Evolutionary conservation across 1,284 basidiomycete species (phyloP).

Genomic region (Ceratobasidium sp.): DNA sequence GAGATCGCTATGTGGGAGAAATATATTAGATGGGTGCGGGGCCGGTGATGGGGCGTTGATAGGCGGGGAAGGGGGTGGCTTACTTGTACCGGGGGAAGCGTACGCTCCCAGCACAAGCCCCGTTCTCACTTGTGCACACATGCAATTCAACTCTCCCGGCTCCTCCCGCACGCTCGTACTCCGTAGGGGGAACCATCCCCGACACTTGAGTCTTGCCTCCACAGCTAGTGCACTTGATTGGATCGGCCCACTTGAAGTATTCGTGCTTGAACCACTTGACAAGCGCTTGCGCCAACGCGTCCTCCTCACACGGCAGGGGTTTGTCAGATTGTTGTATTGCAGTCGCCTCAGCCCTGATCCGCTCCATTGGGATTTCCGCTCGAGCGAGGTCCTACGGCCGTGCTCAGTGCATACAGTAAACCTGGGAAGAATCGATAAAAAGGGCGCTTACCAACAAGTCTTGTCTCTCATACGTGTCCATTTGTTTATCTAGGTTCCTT

Average conservation of each 20-base stretch:
- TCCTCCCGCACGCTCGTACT: conserved; percentile 56
- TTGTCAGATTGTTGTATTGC: conserved; percentile 44
- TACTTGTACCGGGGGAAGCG: conserved; percentile 61
- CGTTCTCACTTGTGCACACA: conserved; percentile 51
- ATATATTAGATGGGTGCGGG: conserved; percentile 17
- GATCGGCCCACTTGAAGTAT: conserved; percentile 63
- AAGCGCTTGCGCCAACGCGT: conserved; percentile 57
- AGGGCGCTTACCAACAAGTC: conserved; percentile 47
- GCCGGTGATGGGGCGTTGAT: background rate
- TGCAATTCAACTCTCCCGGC: conserved; percentile 61
- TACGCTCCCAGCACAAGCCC: conserved; percentile 52
- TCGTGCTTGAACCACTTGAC: conserved; percentile 62
- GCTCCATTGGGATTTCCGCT: conserved; percentile 51
- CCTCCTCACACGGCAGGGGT: conserved; percentile 52
- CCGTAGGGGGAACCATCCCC: conserved; percentile 50
- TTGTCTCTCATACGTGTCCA: conserved; percentile 51
- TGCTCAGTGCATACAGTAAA: background rate
- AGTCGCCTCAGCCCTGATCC: conserved; percentile 50
- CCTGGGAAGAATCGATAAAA: background rate
- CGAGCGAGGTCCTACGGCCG: conserved; percentile 51
- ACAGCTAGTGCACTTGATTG: conserved; percentile 59
- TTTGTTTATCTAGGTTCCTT: conserved; percentile 47
- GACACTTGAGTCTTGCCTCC: conserved; percentile 52
- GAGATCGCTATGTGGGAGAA: conserved; percentile 51
- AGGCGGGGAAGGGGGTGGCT: conserved; percentile 40